Conservation (phyloP, 331 rosid species). For the Malus hybrid region DNA sequence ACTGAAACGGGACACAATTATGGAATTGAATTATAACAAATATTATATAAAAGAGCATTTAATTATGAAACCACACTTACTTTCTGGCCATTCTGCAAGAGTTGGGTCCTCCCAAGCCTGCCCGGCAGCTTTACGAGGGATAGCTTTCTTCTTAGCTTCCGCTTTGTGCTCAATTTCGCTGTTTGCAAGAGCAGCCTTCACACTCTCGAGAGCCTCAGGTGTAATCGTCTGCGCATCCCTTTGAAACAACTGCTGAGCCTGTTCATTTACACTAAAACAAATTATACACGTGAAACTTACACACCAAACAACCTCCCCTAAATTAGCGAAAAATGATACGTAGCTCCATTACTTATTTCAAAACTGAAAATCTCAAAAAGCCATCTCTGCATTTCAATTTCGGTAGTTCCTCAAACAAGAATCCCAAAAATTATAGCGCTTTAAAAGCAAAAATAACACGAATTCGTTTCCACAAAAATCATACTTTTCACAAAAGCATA, state of each 20-base stretch:
- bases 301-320: not conserved
- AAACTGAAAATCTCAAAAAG: not conserved
- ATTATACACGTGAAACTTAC: not conserved
- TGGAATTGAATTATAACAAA: not conserved
- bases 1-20: not conserved
- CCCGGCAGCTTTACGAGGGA: slow-evolving; percentile 97
- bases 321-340: not conserved
- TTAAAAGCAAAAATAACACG: not conserved
- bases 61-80: slow-evolving; percentile 19
- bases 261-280: slow-evolving; percentile 7
- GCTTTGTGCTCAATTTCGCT: slow-evolving; percentile 84
- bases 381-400: too few species aligned
- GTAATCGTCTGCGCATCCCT: slow-evolving; percentile 90
- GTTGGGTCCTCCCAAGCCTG: slow-evolving; percentile 94
- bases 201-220: slow-evolving; percentile 89
- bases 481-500: not conserved
- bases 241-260: slow-evolving; percentile 91
- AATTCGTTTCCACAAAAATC: not conserved
- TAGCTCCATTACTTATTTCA: not conserved
- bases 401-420: not conserved
- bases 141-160: slow-evolving; percentile 74
- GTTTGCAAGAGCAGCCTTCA: slow-evolving; percentile 87
- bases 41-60: not conserved
- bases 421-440: not conserved
- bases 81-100: slow-evolving; percentile 95